A percentile compares a stretch with the other conserved stretches of the same genome.
Conservation (phyloP, 306 rosid genomes). For the Quercus bicolor region DNA sequence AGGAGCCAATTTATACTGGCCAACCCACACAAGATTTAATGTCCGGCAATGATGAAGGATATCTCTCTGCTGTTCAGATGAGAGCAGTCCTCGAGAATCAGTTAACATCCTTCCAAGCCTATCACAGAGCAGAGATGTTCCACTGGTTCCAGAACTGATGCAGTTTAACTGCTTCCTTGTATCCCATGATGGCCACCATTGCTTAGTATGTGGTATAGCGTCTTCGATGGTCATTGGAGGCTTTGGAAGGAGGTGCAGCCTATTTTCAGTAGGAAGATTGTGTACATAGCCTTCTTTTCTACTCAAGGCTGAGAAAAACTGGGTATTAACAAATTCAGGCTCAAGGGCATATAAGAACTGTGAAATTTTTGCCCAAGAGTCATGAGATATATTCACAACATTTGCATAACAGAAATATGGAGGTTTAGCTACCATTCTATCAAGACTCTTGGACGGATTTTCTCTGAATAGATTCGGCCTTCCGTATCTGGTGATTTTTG, state of each 20-base stretch:
- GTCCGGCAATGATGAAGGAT: conserved; percentile 56
- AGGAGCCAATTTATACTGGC: conserved; percentile 53
- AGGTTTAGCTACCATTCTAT: conserved; percentile 41
- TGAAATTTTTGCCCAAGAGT: conserved; percentile 70
- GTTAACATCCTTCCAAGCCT: conserved; percentile 46
- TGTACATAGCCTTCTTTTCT: conserved; percentile 88
- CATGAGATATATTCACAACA: conserved; percentile 43
- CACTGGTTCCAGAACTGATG: conserved; percentile 58
- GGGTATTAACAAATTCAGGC: conserved; percentile 73
- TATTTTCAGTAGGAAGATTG: conserved; percentile 78
- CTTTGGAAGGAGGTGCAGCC: conserved; percentile 55
- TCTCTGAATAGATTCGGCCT: conserved; percentile 31
- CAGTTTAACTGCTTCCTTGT: conserved; percentile 60
- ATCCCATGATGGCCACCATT: conserved; percentile 98
- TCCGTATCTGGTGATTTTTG: conserved; percentile 22
- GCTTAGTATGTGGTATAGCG: conserved; percentile 57
- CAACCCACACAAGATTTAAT: conserved; percentile 74
- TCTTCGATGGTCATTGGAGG: conserved; percentile 75
- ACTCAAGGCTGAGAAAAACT: conserved; percentile 60
- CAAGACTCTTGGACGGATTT: conserved; percentile 42
- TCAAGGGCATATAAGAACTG: conserved; percentile 64
- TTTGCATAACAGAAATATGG: conserved; percentile 88
- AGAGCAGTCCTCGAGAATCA: conserved; percentile 43
- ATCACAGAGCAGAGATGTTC: conserved; percentile 58
- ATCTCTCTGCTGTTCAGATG: conserved; percentile 58